Percentiles rank a stretch among this genome's conserved stretches.
Conservation (phyloP, 805 yeast genomes). For the Ogataea corticis region DNA sequence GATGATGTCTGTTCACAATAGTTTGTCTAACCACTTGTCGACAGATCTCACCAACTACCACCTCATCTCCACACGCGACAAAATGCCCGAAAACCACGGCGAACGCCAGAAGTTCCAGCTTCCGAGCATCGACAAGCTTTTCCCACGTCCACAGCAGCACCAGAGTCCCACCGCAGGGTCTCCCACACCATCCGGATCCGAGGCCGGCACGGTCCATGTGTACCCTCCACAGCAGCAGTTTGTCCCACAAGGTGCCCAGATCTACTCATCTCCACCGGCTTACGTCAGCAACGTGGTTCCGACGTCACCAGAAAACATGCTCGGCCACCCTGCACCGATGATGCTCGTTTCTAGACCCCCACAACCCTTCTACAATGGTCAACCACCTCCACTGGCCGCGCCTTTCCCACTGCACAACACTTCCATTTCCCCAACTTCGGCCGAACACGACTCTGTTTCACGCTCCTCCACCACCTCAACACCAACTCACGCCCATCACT, state of each 20-base stretch:
- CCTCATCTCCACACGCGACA: conserved; percentile 4
- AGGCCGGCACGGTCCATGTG: background rate
- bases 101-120: conserved; percentile 17
- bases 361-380: background rate
- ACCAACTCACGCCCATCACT: background rate
- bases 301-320: conserved; percentile 3
- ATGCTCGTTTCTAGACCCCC: conserved; percentile 1
- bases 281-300: background rate
- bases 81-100: background rate
- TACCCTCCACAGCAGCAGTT: conserved; percentile 1
- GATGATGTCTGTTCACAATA: conserved; percentile 16
- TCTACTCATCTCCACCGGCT: conserved; percentile 8
- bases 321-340: background rate
- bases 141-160: conserved; percentile 13
- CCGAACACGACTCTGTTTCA: background rate
- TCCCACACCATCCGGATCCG: no score
- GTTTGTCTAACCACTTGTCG: conserved; percentile 6
- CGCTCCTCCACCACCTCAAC: conserved; percentile 3
- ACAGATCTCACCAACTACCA: conserved; percentile 16
- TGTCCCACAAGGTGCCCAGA: background rate
- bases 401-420: background rate
- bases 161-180: conserved; percentile 6
- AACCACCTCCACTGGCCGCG: background rate
- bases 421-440: background rate
- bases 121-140: conserved; percentile 26